Evolutionary conservation across 345 rosid genomes (phyloP).

Genomic region (Salix udensis): DNA sequence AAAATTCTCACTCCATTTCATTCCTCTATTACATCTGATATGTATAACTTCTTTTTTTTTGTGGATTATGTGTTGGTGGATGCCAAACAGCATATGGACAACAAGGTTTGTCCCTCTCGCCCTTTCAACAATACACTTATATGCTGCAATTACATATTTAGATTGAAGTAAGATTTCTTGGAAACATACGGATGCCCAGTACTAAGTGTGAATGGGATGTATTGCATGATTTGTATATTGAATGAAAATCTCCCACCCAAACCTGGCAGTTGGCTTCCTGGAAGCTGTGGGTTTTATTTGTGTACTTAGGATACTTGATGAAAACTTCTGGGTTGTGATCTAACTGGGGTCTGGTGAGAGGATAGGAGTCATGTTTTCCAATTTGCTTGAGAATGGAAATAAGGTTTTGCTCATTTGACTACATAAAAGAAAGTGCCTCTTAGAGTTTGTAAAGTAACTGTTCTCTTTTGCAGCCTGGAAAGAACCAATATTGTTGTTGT

Average conservation of each 20-base stretch:
- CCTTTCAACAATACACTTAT: background rate
- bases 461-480: background rate
- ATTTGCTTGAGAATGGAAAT: background rate
- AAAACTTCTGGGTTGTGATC: background rate
- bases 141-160: background rate
- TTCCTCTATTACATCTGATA: conserved; percentile 18
- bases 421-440: background rate
- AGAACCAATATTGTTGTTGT: background rate
- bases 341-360: background rate
- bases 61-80: conserved; percentile 19
- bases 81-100: conserved; percentile 64
- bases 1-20: conserved; percentile 11
- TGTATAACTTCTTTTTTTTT: conserved; percentile 18
- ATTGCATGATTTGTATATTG: background rate
- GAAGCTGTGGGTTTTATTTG: background rate
- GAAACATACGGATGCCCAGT: background rate
- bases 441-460: conserved; percentile 6
- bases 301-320: background rate
- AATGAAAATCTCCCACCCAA: background rate
- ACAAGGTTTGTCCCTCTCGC: conserved; percentile 52
- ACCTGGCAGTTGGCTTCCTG: background rate
- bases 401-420: background rate
- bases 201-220: background rate
- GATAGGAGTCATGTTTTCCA: background rate
- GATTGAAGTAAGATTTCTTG: background rate